phyloP scores from a whole-genome alignment of 495 filamentous ascomycete species.

The Aspergillus campestris region DNA sequence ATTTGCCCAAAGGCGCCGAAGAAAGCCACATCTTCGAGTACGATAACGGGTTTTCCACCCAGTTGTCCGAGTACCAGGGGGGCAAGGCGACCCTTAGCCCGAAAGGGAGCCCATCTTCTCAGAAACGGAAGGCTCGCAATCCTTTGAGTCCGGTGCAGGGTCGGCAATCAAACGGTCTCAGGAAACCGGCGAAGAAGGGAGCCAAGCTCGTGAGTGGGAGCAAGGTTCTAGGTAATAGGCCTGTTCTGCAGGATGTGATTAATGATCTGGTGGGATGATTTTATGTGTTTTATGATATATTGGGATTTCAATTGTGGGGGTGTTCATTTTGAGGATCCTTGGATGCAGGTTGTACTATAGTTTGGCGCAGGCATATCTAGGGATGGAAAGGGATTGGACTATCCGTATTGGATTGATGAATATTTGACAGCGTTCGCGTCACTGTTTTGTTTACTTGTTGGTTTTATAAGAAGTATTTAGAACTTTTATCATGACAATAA shows the following conservation, averaged over 20 bases:
- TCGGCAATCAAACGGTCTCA: slow-evolving; percentile 17
- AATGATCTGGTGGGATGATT: slow-evolving; percentile 38
- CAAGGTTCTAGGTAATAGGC: slow-evolving; percentile 32
- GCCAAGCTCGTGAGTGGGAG: slow-evolving; percentile 27
- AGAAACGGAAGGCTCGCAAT: slow-evolving; percentile 16
- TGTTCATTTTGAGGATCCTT: slow-evolving; percentile 7
- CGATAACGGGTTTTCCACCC: slow-evolving; percentile 8
- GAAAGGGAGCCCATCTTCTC: slow-evolving; percentile 13
- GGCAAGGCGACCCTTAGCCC: slow-evolving; percentile 9
- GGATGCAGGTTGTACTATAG: not conserved
- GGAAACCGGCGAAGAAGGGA: slow-evolving; percentile 32
- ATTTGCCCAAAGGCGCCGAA: slow-evolving; percentile 53
- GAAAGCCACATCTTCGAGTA: slow-evolving; percentile 61
- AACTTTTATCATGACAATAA: too few species aligned
- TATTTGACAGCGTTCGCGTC: too few species aligned
- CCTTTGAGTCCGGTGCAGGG: slow-evolving; percentile 31
- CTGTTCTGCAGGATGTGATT: slow-evolving; percentile 46
- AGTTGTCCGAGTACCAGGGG: not conserved
- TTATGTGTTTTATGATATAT: not conserved
- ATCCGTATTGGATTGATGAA: too few species aligned
- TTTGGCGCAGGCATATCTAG: too few species aligned
- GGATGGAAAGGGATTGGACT: too few species aligned
- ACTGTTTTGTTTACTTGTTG: too few species aligned
- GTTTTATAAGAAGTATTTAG: too few species aligned
- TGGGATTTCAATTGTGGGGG: slow-evolving; percentile 4